Base-by-base conservation (phyloP, 148 eudicot genomes). In the Agrostemma githago region DNA sequence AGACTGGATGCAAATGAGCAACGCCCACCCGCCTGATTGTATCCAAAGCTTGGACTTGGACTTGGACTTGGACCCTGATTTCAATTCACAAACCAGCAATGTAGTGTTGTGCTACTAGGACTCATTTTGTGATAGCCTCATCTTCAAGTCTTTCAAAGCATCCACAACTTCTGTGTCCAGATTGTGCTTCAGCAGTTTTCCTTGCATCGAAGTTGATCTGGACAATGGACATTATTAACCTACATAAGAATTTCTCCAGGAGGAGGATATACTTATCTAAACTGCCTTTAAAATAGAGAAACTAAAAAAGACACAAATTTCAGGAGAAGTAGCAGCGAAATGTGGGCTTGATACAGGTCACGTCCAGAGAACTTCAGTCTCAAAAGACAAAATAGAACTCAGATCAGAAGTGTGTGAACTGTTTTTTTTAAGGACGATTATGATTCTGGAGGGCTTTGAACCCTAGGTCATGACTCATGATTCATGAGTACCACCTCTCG, bases 141-240 rank as follows among this genome's bases (percentile, higher is more conserved):
- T 83, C 78, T 89, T 88, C 59, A 95, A 88, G 84, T 92, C 92
- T 79, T 87, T 95, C 84, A 95, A 88, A 81, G 97, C 97, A 85
- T 88, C 86, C 11, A 95, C 93, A 16, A 90, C 89, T 76, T 88
- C 87, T 9, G 97, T 81, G 78, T 87, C 90, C 65, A 95, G 97
- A 77, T 95, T 95, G 83, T 92, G 97, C 88, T 86, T 90, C 71
- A 95, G 77, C 84, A 92, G 68, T 77, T 89, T 95, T 51, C 97
- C 97, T 87, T 87, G 93, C 89, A 95, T 85, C 38, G 93, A 90
- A 72, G 89, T 85, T 20, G 92, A 80, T 75, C 98, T 93, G 86
- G 44, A 51, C 74, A 62, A 59, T 65, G n/a, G n/a, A n/a, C n/a
- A n/a, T n/a, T n/a, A n/a, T n/a, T n/a, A n/a, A n/a, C n/a, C n/a